phyloP scores from a whole-genome alignment of 2,329 filamentous ascomycete genomes.

The Paracoccidioides brasiliensis region DNA sequence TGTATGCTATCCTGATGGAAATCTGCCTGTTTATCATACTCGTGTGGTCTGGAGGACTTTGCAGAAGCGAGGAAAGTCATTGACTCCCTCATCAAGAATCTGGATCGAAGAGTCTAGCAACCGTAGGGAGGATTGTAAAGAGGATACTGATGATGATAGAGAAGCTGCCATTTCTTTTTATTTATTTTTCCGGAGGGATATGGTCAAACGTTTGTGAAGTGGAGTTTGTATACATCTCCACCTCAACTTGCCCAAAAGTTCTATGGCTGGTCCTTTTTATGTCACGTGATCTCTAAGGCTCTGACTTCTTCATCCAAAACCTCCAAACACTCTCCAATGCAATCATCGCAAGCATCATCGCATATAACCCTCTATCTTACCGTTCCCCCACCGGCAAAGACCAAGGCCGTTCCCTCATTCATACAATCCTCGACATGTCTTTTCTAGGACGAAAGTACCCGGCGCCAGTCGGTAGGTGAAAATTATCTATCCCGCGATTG shows the following conservation, averaged over 20 bases:
- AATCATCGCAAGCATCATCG: neutral
- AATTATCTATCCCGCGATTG: conserved; percentile 10
- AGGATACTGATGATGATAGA: conserved; percentile 48
- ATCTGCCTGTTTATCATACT: conserved; percentile 27
- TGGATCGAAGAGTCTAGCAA: conserved; percentile 50
- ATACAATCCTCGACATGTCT: conserved; percentile 47
- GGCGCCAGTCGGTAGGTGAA: conserved; percentile 57
- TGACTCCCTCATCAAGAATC: conserved; percentile 49
- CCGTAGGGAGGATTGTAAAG: conserved; percentile 47
- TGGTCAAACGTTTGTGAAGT: neutral
- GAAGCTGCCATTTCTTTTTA: conserved; percentile 28
- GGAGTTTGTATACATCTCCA: neutral
- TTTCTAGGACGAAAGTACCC: conserved; percentile 78
- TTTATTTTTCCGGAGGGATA: neutral
- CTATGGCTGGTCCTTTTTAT: neutral
- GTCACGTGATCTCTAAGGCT: neutral
- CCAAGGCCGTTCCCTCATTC: conserved; percentile 2
- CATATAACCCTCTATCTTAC: neutral
- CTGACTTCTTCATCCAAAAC: neutral
- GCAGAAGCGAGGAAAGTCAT: conserved; percentile 48
- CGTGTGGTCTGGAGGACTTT: conserved; percentile 52
- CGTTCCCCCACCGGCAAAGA: conserved; percentile 3
- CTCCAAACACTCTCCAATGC: neutral
- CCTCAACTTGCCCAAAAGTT: neutral
- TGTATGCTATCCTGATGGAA: neutral